Evolutionary conservation across 2,329 filamentous ascomycete species (phyloP), one percentile per base, ranked within the genome.

Genomic region (Colletotrichum sp.): DNA sequence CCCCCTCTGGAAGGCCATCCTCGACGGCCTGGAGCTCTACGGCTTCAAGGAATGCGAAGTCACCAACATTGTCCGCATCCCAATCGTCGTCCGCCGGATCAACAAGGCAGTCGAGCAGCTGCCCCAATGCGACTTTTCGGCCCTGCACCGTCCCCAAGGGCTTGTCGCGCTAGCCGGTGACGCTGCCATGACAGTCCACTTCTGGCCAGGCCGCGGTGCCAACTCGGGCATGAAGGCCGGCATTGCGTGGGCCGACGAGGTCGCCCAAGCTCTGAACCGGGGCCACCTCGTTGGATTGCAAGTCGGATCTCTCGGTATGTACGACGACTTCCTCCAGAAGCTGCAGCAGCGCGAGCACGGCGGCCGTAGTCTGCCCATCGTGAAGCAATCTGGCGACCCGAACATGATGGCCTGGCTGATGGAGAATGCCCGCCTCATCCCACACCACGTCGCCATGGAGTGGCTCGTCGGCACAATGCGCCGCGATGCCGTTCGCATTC

Each of bases 271-370:
- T 8, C 28, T 61, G 30, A 21, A 32, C 4, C 58, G 58, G n/a
- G 58, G 58, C 2, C 58, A 76, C 12, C 82, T 84, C 34, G 79
- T 83, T 0, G 82, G 82, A 4, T 77, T 85, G 64, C 75, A 77
- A 18, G 75, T 82, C 26, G 75, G 66, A 30, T 81, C 83, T 5
- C 79, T 85, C 77, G 79, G 80, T 14, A 79, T 81, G 69, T 84
- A 83, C 78, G 82, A 81, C 66, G 82, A 83, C 43, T 85, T 85
- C 74, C 81, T 84, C 77, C 77, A 82, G 69, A 83, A 82, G 73
- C 79, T 85, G 1, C 82, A 83, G 68, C 77, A 77, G 32, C 79
- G 83, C 55, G 83, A 84, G 77, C 82, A 84, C 73, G 82, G 82
- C 77, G 82, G 83, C 71, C 81, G 83, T 43, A 84, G 82, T 55